These are phyloP conservation scores for Talaromyces marneffei DNA, from an alignment of 2,329 filamentous ascomycete species.

Conservation along the genomic window DNA sequence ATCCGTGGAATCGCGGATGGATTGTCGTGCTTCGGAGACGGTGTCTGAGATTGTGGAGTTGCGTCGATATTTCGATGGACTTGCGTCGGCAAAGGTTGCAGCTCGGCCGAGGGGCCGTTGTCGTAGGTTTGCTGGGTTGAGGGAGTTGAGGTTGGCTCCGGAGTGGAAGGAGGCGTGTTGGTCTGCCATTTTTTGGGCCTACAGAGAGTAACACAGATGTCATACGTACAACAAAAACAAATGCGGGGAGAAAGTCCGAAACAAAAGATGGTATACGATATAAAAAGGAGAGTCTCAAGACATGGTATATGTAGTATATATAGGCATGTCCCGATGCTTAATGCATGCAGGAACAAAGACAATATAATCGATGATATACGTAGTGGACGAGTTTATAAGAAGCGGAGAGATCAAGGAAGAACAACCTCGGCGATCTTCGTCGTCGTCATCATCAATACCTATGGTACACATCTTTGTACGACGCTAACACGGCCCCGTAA, in stretches of 20 bases:
- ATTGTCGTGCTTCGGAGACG: slow-evolving; percentile 59
- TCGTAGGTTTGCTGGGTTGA: slow-evolving; percentile 23
- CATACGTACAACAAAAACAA: background rate
- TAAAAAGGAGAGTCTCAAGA: background rate
- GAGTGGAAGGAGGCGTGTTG: slow-evolving; percentile 17
- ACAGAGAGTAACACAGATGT: background rate
- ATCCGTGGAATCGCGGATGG: slow-evolving; percentile 61
- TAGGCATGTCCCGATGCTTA: background rate
- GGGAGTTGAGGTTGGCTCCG: slow-evolving; percentile 15
- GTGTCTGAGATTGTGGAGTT: slow-evolving; percentile 77
- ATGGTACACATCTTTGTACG: background rate
- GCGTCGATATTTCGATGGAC: slow-evolving; percentile 45
- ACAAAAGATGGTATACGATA: background rate
- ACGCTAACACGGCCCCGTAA: background rate
- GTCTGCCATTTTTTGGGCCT: slow-evolving; percentile 5
- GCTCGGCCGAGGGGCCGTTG: slow-evolving; percentile 33
- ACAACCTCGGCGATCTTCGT: background rate
- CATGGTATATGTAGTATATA: background rate
- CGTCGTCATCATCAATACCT: background rate
- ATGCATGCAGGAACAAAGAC: background rate
- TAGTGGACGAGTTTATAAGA: background rate
- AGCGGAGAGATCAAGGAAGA: background rate
- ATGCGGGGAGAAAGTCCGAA: background rate
- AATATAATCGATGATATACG: no score
- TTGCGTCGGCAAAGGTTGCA: slow-evolving; percentile 32